Percentiles rank a stretch among this genome's conserved stretches.
Evolutionary conservation across 2,329 filamentous ascomycete genomes (phyloP).

Genomic region (Emmonsiellopsis sp.): DNA sequence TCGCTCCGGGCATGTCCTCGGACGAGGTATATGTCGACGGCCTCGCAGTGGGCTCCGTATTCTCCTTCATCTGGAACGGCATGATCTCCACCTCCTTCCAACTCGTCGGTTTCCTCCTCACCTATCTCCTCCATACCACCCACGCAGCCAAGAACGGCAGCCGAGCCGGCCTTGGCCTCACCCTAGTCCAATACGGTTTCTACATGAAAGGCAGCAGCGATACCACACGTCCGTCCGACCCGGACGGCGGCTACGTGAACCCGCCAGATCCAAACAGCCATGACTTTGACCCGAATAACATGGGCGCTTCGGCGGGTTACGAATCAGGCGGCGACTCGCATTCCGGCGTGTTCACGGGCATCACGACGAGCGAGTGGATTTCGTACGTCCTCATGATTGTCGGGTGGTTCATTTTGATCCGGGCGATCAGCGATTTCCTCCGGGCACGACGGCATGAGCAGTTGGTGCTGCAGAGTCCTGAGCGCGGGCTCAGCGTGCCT

Average conservation of each 20-base stretch:
- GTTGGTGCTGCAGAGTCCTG: slow-evolving; percentile 84
- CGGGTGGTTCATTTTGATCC: slow-evolving; percentile 95
- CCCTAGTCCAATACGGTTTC: slow-evolving; percentile 92
- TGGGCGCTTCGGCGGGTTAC: slow-evolving; percentile 35
- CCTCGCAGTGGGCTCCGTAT: slow-evolving; percentile 79
- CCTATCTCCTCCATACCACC: slow-evolving; percentile 94
- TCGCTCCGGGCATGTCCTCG: slow-evolving; percentile 81
- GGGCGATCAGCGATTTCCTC: slow-evolving; percentile 85
- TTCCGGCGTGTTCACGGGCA: slow-evolving; percentile 39
- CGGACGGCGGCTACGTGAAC: slow-evolving; percentile 44
- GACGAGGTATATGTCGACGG: slow-evolving; percentile 97
- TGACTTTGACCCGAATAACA: slow-evolving; percentile 68
- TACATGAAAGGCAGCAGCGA: slow-evolving; percentile 66
- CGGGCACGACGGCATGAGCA: slow-evolving; percentile 84
- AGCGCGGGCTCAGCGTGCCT: slow-evolving; percentile 73
- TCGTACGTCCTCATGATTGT: slow-evolving; percentile 93
- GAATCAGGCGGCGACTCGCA: slow-evolving; percentile 10
- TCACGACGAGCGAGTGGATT: slow-evolving; percentile 75
- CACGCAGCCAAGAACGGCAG: slow-evolving; percentile 98
- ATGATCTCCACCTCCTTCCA: slow-evolving; percentile 98
- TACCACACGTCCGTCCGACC: slow-evolving; percentile 21
- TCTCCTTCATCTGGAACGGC: slow-evolving; percentile 67
- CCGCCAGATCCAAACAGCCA: slow-evolving; percentile 86
- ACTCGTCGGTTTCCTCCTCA: slow-evolving; percentile 92
- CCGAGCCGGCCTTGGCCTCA: slow-evolving; percentile 86